Percentiles rank a stretch among this genome's conserved stretches.
These are phyloP conservation scores for Pleurotus salmoneostramineus DNA, from an alignment of 768 basidiomycete species.

Conservation along the genomic window DNA sequence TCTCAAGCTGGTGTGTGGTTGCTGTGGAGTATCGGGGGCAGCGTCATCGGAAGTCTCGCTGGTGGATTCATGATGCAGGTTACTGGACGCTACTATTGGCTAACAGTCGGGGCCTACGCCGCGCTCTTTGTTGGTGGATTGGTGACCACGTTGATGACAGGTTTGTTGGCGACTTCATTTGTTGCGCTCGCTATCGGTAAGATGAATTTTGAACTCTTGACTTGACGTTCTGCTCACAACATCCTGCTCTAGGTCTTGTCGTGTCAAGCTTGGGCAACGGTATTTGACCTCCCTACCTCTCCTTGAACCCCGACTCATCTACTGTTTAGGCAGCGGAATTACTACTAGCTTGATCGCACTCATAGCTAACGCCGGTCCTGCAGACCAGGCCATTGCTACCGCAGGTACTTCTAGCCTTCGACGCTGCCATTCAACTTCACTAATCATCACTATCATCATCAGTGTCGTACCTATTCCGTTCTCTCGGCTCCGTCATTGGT, in stretches of 20 bases:
- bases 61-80: conserved; percentile 54
- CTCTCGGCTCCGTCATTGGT: conserved; percentile 55
- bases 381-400: conserved; percentile 63
- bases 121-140: conserved; percentile 34
- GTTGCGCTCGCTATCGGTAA: conserved; percentile 38
- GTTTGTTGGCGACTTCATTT: conserved; percentile 29
- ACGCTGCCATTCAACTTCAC: no score
- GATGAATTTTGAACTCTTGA: conserved; percentile 4
- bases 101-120: conserved; percentile 42
- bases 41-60: conserved; percentile 43
- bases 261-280: conserved; percentile 37
- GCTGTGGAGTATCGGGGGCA: conserved; percentile 41
- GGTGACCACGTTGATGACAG: conserved; percentile 34
- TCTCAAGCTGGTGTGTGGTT: conserved; percentile 50
- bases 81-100: conserved; percentile 51
- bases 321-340: conserved; percentile 38
- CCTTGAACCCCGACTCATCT: background rate
- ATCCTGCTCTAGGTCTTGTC: conserved; percentile 23
- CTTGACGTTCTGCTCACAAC: background rate
- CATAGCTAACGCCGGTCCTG: conserved; percentile 58
- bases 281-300: conserved; percentile 10
- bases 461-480: conserved; percentile 69
- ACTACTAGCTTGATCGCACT: conserved; percentile 57
- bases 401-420: conserved; percentile 35
- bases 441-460: background rate